A percentile compares a stretch with the other conserved stretches of the same genome.
phyloP scores from a whole-genome alignment of 2,329 filamentous ascomycete genomes.

The Fusarium sp. region DNA sequence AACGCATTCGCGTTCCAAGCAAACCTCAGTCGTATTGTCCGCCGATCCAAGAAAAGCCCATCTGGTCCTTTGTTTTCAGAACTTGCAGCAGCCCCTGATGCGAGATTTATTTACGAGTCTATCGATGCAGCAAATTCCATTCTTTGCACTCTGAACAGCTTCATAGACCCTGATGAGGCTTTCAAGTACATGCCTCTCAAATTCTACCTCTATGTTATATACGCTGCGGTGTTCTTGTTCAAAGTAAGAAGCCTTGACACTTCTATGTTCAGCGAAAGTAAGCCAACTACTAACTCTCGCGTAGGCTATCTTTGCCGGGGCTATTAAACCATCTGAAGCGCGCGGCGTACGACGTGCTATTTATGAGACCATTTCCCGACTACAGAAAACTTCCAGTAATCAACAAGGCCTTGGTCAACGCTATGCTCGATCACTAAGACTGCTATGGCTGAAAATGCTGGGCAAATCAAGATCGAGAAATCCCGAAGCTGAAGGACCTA shows the following conservation, averaged over 20 bases:
- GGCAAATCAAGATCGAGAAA: constrained; percentile 27
- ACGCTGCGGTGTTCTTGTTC: constrained; percentile 74
- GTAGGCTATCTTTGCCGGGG: constrained; percentile 59
- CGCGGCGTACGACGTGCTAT: constrained; percentile 70
- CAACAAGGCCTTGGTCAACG: constrained; percentile 71
- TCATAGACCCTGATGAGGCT: constrained; percentile 69
- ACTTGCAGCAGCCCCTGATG: constrained; percentile 71
- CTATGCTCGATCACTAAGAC: constrained; percentile 70
- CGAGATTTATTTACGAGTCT: constrained; percentile 75
- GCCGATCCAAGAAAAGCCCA: constrained; percentile 50
- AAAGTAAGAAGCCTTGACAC: constrained; percentile 59
- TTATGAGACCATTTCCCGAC: constrained; percentile 68
- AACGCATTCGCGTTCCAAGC: constrained; percentile 83
- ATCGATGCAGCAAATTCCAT: constrained; percentile 74
- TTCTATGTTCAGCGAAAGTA: fast-evolving
- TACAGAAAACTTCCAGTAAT: constrained; percentile 69
- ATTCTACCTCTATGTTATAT: constrained; percentile 73
- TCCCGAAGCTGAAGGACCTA: not conserved
- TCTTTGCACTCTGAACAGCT: constrained; percentile 70
- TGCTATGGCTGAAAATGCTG: constrained; percentile 66
- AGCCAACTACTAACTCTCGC: not conserved
- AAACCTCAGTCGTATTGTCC: constrained; percentile 66
- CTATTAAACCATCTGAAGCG: constrained; percentile 67
- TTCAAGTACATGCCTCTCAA: constrained; percentile 74
- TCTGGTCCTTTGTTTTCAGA: constrained; percentile 61